Conservation (phyloP, 495 filamentous ascomycete genomes). For the Aspergillus affinis region DNA sequence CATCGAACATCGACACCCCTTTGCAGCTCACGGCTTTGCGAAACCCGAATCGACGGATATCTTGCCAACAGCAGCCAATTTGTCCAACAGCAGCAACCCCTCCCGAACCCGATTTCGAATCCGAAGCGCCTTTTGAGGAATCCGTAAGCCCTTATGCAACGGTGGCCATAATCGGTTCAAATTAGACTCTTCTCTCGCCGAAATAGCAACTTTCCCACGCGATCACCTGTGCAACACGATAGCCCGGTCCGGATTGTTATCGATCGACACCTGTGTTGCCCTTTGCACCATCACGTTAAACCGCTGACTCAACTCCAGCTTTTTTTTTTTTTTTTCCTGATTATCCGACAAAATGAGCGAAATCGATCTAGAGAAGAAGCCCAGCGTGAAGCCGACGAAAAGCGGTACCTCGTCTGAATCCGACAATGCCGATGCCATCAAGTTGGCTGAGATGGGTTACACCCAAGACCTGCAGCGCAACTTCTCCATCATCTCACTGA, state of each 20-base stretch:
- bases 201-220: slow-evolving; percentile 10
- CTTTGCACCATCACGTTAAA: slow-evolving; percentile 11
- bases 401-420: slow-evolving; percentile 20
- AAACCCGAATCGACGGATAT: background rate
- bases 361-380: slow-evolving; percentile 28
- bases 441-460: slow-evolving; percentile 56
- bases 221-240: slow-evolving; percentile 13
- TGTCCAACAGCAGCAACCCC: slow-evolving; percentile 8
- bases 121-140: background rate
- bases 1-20: slow-evolving; percentile 9
- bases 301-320: slow-evolving; percentile 2
- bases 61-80: slow-evolving; percentile 13
- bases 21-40: slow-evolving; percentile 7
- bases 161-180: slow-evolving; percentile 11
- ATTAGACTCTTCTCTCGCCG: slow-evolving; percentile 2
- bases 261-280: slow-evolving; percentile 13
- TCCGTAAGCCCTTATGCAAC: slow-evolving; percentile 18
- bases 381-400: slow-evolving; percentile 19
- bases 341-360: slow-evolving; percentile 19
- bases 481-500: slow-evolving; percentile 55
- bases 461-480: slow-evolving; percentile 58
- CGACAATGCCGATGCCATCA: slow-evolving; percentile 32
- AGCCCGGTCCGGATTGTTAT: background rate
- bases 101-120: slow-evolving; percentile 2
- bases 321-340: too few relatives aligned